phyloP scores from a whole-genome alignment of 495 filamentous ascomycete genomes.

The Astrocystis sublimbata region DNA sequence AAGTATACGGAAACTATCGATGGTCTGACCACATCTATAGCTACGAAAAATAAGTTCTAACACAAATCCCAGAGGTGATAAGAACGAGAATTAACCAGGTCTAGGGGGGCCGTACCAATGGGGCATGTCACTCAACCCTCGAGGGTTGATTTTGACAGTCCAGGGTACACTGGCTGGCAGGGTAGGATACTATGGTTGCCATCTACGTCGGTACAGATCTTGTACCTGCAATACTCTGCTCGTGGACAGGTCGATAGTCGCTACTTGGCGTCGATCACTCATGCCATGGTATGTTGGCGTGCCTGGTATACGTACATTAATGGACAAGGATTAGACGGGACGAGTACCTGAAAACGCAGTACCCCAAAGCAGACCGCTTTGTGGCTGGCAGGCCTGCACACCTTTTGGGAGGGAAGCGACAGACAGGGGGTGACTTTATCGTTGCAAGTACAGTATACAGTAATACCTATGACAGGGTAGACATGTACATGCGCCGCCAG shows the following conservation, averaged over 20 bases:
- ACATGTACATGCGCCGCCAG: slow-evolving; percentile 14
- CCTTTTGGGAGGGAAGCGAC: slow-evolving; percentile 11
- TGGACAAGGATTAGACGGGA: slow-evolving; percentile 17
- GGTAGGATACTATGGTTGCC: slow-evolving; percentile 9
- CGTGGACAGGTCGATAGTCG: slow-evolving; percentile 19
- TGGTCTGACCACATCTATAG: slow-evolving; percentile 20
- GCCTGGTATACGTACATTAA: slow-evolving; percentile 19
- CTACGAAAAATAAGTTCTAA: slow-evolving; percentile 19
- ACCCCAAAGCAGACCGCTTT: slow-evolving; percentile 20
- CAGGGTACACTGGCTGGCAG: slow-evolving; percentile 10
- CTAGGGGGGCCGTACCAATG: slow-evolving; percentile 7
- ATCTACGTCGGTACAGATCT: slow-evolving; percentile 22
- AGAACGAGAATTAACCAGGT: slow-evolving; percentile 15
- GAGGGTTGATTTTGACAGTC: slow-evolving; percentile 5
- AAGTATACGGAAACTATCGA: slow-evolving; percentile 13
- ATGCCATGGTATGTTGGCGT: slow-evolving; percentile 18
- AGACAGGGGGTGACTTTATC: slow-evolving; percentile 21
- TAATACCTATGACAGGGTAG: slow-evolving; percentile 17
- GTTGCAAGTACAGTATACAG: slow-evolving; percentile 13
- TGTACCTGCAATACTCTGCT: slow-evolving; percentile 19
- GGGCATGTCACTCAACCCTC: slow-evolving; percentile 19
- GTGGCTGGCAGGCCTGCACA: slow-evolving; percentile 8
- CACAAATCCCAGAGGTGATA: slow-evolving; percentile 17
- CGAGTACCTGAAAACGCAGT: slow-evolving; percentile 18
- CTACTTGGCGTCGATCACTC: slow-evolving; percentile 24